Evolutionary conservation across 2,329 filamentous ascomycete species (phyloP), one percentile per base, ranked within the genome.

Genomic region (Sporothrix protearum): DNA sequence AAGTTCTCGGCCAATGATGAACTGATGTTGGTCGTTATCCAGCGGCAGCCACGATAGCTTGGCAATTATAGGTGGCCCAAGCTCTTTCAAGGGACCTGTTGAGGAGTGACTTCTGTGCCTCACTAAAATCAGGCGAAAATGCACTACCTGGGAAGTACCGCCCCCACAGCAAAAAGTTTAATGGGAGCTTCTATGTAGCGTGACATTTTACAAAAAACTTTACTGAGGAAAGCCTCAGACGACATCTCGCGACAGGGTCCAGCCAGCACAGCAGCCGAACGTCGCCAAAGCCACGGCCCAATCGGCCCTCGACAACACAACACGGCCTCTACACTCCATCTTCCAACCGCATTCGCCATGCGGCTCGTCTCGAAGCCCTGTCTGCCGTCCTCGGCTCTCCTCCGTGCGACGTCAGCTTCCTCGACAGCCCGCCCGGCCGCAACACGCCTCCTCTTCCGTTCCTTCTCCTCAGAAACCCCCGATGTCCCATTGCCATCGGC

Each of bases 201-300:
- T 70, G 55, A 63, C 55, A 70, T 70, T 39, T 51, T 55, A n/a
- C 49, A 69, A 69, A 64, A 25, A 28, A 42, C 45, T 49, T n/a
- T n/a, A n/a, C n/a, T n/a, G n/a, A n/a, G n/a, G n/a, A n/a, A 49
- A 36, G 47, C 47, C 47, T 68, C 66, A 55, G 42, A 67, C 42
- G 19, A 67, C 45, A 66, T 66, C 33, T 7, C n/a, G 9, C 61
- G 22, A n/a, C 22, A n/a, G n/a, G 3, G 14, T 7, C 12, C 39
- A 19, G 59, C 36, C 22, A 63, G 19, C 42, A 36, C n/a, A 59
- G 12, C 33, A 64, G 63, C 28, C 6, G 10, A 22, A n/a, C 33
- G 36, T 14, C 63, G 9, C 25, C 28, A 49, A 42, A 49, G 22
- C 63, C 63, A 51, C 45, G 25, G 28, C 42, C 45, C 16, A 30